phyloP scores from a whole-genome alignment of 2,329 filamentous ascomycete genomes.

The Tolypocladium tropicale region DNA sequence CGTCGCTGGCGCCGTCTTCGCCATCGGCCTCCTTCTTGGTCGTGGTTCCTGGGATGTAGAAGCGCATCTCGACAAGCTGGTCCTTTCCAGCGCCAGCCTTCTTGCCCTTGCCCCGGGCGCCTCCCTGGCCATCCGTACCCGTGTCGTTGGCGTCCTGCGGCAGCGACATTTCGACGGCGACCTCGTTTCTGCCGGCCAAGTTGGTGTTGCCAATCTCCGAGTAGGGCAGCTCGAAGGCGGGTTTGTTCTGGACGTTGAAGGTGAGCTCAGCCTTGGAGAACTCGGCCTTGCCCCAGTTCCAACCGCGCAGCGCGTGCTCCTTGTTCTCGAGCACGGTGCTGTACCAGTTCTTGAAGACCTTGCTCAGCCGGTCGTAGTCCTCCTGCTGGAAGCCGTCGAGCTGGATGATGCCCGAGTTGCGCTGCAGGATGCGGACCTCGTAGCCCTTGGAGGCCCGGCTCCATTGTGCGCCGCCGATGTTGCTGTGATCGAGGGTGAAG shows the following conservation, averaged over 20 bases:
- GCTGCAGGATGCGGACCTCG: constrained; percentile 83
- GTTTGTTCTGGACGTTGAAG: constrained; percentile 95
- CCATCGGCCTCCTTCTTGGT: constrained; percentile 62
- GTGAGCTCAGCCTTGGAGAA: constrained; percentile 90
- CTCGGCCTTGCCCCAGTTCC: constrained; percentile 99
- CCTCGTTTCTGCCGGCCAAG: constrained; percentile 92
- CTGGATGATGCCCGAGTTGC: constrained; percentile 78
- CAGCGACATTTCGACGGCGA: constrained; percentile 86
- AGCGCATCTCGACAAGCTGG: constrained; percentile 95
- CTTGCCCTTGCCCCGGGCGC: constrained; percentile 66
- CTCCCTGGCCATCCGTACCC: constrained; percentile 63
- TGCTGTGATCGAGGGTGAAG: constrained; percentile 81
- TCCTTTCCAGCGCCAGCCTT: constrained; percentile 85
- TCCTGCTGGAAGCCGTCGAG: constrained; percentile 92
- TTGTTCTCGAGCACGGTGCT: constrained; percentile 84
- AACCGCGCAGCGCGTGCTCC: constrained; percentile 89
- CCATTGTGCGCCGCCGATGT: constrained; percentile 86
- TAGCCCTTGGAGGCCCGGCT: constrained; percentile 86
- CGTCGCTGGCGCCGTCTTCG: constrained; percentile 58
- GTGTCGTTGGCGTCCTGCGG: constrained; percentile 62
- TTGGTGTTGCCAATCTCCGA: constrained; percentile 98
- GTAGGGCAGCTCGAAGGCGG: constrained; percentile 94
- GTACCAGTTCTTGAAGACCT: constrained; percentile 98
- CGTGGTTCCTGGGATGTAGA: constrained; percentile 91
- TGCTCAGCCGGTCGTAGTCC: constrained; percentile 83